Evolutionary conservation across 345 rosid genomes (phyloP), one percentile per base, ranked within the genome.

Genomic region (Cardamine chenopodiifolia): DNA sequence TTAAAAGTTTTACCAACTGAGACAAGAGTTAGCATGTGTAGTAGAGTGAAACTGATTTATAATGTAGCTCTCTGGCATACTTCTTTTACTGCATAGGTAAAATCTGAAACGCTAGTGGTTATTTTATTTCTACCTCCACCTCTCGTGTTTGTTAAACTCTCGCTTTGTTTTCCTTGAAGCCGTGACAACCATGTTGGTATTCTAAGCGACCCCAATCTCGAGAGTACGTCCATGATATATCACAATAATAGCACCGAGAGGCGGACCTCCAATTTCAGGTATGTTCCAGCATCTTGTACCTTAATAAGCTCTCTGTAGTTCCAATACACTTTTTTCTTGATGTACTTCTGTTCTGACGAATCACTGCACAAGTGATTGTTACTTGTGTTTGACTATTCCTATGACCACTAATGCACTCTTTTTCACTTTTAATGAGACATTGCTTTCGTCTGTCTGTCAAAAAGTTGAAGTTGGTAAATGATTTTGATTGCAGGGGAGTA

Each of bases 251-350:
- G 35, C 45, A 88, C 97, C 3, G 84, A 86, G 64, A 78, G 91
- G 50, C 87, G 89, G 90, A 72, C 84, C 62, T 84, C 95, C 50
- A 40, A 73, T 70, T 90, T 94, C 85, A 94, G 87, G 92, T 88
- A 82, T 42, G 78, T 42, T 78, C 48, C 59, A 63, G 29, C 25
- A 72, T 73, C 54, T 73, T 64, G 23, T 40, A 37, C 7, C 34
- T 6, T 22, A 7, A 31, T 4, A 29, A 49, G 15, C 47, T 66
- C 60, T 50, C 12, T 4, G 45, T 12, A 34, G 10, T 34, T 68
- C 29, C 19, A 65, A 8, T n/a, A 34, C 44, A 17, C 19, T 19
- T 66, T 28, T 19, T 19, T 2, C 20, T 49, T 49, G 2, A 48
- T 18, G 13, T 8, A 48, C 53, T 47, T 18, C 23, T 18, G 4